Base-by-base conservation (phyloP, 2,329 filamentous ascomycete species). In the Calonectria crousiana region DNA sequence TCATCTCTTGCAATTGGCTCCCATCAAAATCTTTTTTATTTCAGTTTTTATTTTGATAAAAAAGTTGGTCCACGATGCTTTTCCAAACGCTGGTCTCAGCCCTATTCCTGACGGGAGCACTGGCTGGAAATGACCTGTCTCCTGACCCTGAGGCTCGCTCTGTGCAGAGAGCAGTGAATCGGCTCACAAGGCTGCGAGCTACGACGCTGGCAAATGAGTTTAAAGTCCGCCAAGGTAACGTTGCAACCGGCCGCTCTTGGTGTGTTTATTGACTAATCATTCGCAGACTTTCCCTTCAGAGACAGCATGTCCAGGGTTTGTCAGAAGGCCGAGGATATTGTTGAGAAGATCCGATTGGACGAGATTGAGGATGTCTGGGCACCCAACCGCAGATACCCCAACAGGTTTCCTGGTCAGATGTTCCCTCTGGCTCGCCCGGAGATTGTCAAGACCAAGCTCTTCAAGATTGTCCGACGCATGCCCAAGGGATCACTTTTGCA, bases 401-500 rank as follows among this genome's bases (percentile, higher is more conserved):
- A 52, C 23, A 67, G 32, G 10, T 67, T 67, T 20, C 41, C 64
- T 11, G 64, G 64, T 11, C 13, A 67, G 26, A 51, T 52, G 28
- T 67, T 67, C 20, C 64, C 64, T 23, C 28, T 51, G 6, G 64
- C 64, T 23, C 41, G 28, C 5, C 16, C 32, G 20, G 14, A 34
- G n/a, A 67, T 67, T 23, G 6, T 44, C 26, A 20, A 67, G 47
- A 67, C 64, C 11, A 51, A 51, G 41, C 41, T 67, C 6, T 67
- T 41, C 41, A 67, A 67, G 30, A 67, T 67, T 28, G 41, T 67
- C 10, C 28, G 32, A 14, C 41, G 30, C 3, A 32, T 51, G 30
- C 64, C 64, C 28, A 67, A 67, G 41, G 64, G 64, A 16, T 41
- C 64, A 2, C 64, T 67, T 18, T n/a, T 67, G 44, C 64, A 67